Base-by-base conservation (phyloP, 352 stramenopile genomes). In the Blastocystis sp. region DNA sequence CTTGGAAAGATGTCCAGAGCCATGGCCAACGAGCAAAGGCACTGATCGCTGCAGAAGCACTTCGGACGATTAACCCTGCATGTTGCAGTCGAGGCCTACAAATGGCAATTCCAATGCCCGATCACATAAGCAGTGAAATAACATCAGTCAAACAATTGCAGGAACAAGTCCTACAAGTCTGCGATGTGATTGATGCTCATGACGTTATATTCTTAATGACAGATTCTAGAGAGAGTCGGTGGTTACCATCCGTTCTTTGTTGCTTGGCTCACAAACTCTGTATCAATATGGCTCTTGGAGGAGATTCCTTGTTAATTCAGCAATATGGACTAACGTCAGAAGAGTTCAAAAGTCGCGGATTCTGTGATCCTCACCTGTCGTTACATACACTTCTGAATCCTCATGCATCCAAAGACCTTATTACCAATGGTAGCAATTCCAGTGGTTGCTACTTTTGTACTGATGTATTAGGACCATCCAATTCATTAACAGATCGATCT, bases 381-480 rank as follows among this genome's bases (percentile, higher is more conserved):
- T 19, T 33, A 22, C 40, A 70, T 40, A 24, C 35, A 4, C 62
- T 42, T 30, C 70, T 27, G 37, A 1, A 30, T 19, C 40, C 40
- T 9, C 40, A 48, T 9, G 40, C 40, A 9, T 2, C 40, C 40
- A 48, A 48, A 48, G 37, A 15, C 27, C 40, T 44, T 24, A 22
- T 54, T 76, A 33, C 24, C 75, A 19, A 91, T 98, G 2, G 9
- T 48, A 48, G 40, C 9, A 48, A 2, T 48, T 48, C 40, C 2
- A 48, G 9, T 48, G 96, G 96, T 3, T 99, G 97, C 90, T 99
- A 99, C 91, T 99, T 99, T 91, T 99, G 97, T 92, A 98, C 96
- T 81, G 97, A 99, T 91, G 94, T 99, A 35, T 96, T 99, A 24
- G 97, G 96, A 79, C 96, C 97, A 2, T 94, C 95, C 35, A 97